A percentile compares a stretch with the other conserved stretches of the same genome.
phyloP scores from a whole-genome alignment of 2,329 filamentous ascomycete species.

The Blastomyces gilchristii region DNA sequence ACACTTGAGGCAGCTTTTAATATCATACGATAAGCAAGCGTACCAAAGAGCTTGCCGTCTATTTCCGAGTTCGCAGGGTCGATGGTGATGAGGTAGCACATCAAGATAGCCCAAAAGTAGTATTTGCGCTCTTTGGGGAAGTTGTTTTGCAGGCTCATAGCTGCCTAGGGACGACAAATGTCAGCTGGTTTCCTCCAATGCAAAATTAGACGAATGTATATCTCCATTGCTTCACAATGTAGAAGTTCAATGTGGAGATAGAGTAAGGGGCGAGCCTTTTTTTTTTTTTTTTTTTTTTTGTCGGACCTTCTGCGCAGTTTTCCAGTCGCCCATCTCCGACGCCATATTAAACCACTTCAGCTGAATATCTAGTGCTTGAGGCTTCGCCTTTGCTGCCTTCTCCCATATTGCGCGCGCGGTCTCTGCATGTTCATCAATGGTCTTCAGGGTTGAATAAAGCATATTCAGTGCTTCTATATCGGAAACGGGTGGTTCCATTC shows the following conservation, averaged over 20 bases:
- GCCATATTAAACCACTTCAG: constrained; percentile 37
- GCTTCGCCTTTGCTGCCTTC: constrained; percentile 36
- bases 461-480: constrained; percentile 38
- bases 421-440: constrained; percentile 26
- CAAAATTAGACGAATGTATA: not conserved
- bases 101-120: constrained; percentile 41
- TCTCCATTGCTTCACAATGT: not conserved
- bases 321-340: constrained; percentile 36
- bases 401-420: constrained; percentile 36
- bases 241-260: not conserved
- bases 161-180: constrained; percentile 29
- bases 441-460: constrained; percentile 32
- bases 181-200: constrained; percentile 17
- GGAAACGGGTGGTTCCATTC: constrained; percentile 33
- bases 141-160: constrained; percentile 41
- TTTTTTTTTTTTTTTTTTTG: not conserved
- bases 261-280: not conserved
- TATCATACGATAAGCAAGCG: constrained; percentile 41
- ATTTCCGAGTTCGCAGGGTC: constrained; percentile 30
- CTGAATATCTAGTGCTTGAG: constrained; percentile 36
- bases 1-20: constrained; percentile 38
- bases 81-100: constrained; percentile 34
- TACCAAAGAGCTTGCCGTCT: constrained; percentile 39
- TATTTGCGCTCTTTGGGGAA: constrained; percentile 40
- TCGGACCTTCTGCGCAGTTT: constrained; percentile 40